Evolutionary conservation across 2,329 filamentous ascomycete species (phyloP), one percentile per base, ranked within the genome.

Genomic region (Botrytis galanthina): DNA sequence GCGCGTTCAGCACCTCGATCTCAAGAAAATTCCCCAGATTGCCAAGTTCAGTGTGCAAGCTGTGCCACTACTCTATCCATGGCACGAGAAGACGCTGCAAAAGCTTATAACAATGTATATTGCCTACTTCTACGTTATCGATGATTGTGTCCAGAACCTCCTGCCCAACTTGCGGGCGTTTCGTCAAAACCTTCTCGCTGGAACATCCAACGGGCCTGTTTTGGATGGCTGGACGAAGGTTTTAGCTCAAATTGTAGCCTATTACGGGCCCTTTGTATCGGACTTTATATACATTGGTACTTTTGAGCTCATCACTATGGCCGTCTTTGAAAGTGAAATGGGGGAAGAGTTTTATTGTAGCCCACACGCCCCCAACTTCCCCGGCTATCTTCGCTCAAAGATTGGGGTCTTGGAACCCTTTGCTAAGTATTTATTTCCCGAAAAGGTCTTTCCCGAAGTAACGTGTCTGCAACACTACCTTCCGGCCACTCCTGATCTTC

Each of bases 351-450:
- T 62, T 16, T 4, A 37, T 10, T 62, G 32, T 18, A 8, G 1
- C 32, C 20, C 60, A 14, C 16, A 39, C 0, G 60, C 60, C 26
- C 32, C 32, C 18, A 35, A 62, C 9, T 35, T 39, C 12, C 60
- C 60, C 20, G 0, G 2, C 20, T 62, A 62, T n/a, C 29, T 62
- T n/a, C 60, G 60, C 60, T 35, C 26, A 26, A 62, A 16, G 20
- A 1, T 4, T 62, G 29, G 12, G 1, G 0, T 61, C 32, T 0
- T 0, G 3, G 59, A 4, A 39, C 0, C 59, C 4, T 61, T 0
- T 9, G 16, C 7, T 0, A 35, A 26, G 29, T 61, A 9, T 61
- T 4, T 61, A 12, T 61, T 29, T 12, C 59, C 35, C 16, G 37
- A 62, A 39, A 39, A 22, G 5, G 0, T 0, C 0, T 62, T 62